Base-by-base conservation (phyloP, 2,329 filamentous ascomycete genomes). In the Sarocladium strictum region DNA sequence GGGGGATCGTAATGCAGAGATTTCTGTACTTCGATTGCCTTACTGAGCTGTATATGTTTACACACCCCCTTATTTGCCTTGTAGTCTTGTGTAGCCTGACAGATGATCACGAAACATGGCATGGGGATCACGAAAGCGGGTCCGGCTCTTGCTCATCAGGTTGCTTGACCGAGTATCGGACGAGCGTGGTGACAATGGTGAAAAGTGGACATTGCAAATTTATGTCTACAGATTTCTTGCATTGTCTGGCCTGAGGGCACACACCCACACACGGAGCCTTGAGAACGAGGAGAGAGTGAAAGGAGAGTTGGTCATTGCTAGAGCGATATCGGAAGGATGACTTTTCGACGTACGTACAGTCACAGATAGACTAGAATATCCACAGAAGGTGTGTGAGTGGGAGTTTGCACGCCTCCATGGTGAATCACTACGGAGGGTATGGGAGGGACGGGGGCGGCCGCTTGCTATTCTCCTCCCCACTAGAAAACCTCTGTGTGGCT, bases 91-190 rank as follows among this genome's bases (percentile, higher is more conserved):
- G 40, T 43, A 21, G 40, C 40, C 40, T 43, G 40, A 43, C 40
- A 43, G 17, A 15, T 43, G 40, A 43, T 43, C 43, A 47, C 43
- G 43, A 27, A 47, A 47, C 43, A 47, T 47, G 43, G 43, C 24
- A 47, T 47, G n/a, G 15, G 6, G 10, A 47, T 47, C 43, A 47
- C 43, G 24, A 23, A 47, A 23, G 43, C n/a, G 43, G 43, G 43
- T 23, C 23, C 23, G 7, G 9, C 23, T n/a, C n/a, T 27, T 47
- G 43, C 29, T 47, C 29, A 23, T 47, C 43, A 24, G 43, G 27
- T 12, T 27, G n/a, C 23, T 11, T 47, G 43, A 47, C 23, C 43
- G 43, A 47, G 21, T 24, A 47, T 47, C 43, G 43, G 43, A 47
- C 24, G 43, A 47, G 43, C 5, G 10, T 15, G 19, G 14, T 9